Evolutionary conservation across 176 grass and related monocot genomes (phyloP).

Genomic region (Rhynchospora breviuscula): DNA sequence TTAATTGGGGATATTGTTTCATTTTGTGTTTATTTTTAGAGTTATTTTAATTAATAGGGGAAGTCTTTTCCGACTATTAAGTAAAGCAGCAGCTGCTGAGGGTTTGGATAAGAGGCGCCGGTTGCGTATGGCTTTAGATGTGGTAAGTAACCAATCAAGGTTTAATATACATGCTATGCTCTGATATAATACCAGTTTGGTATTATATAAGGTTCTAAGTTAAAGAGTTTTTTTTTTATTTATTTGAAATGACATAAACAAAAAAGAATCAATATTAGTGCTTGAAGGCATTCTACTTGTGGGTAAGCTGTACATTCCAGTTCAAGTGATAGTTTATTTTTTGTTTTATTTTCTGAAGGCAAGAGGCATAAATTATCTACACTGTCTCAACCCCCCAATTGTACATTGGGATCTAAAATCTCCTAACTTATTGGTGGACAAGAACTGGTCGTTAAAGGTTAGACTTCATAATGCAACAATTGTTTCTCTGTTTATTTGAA

Average conservation of each 20-base stretch:
- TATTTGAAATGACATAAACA: not conserved
- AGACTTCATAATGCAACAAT: slow-evolving; percentile 18
- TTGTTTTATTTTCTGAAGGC: slow-evolving; percentile 46
- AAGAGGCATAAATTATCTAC: slow-evolving; percentile 94
- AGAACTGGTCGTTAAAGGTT: slow-evolving; percentile 97
- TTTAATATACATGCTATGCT: not conserved
- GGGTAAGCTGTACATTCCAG: not conserved
- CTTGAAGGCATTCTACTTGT: not conserved
- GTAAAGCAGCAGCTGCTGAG: slow-evolving; percentile 58
- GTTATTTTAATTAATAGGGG: slow-evolving; percentile 51
- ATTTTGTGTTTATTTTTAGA: slow-evolving; percentile 1
- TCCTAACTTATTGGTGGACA: slow-evolving; percentile 92
- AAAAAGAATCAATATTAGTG: not conserved
- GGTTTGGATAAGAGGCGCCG: slow-evolving; percentile 65
- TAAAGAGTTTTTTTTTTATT: not conserved
- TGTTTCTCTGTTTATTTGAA: not conserved
- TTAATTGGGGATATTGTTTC: not conserved
- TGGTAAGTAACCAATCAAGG: slow-evolving; percentile 40
- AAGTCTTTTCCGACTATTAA: slow-evolving; percentile 73
- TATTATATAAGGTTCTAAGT: slow-evolving; percentile 3
- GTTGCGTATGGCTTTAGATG: slow-evolving; percentile 84
- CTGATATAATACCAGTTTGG: not conserved
- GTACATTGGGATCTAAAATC: slow-evolving; percentile 98
- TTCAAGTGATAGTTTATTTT: not conserved
- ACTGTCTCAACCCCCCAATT: slow-evolving; percentile 91